A percentile compares a stretch with the other conserved stretches of the same genome.
Conservation (phyloP, 139 green algal genomes). For the Closterium sp. region DNA sequence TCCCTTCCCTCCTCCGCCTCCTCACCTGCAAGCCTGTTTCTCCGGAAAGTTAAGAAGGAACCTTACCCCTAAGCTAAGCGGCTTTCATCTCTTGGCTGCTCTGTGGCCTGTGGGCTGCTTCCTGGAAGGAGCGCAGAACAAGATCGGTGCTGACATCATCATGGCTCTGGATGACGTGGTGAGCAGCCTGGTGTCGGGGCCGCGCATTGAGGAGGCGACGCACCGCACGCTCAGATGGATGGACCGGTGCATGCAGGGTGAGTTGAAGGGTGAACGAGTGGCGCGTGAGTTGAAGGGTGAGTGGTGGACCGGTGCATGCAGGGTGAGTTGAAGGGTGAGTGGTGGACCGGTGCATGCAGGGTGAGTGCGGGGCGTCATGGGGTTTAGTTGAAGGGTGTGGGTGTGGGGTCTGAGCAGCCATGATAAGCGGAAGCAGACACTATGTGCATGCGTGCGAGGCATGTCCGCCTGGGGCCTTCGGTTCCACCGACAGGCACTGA, state of each 20-base stretch:
- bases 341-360: background rate
- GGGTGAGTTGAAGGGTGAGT: background rate
- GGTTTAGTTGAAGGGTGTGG: too few species aligned
- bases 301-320: background rate
- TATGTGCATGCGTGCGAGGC: too few species aligned
- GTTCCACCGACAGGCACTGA: too few species aligned
- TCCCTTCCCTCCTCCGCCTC: too few species aligned
- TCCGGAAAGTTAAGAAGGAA: too few species aligned
- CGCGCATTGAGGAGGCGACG: constrained; percentile 87
- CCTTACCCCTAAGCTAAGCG: too few species aligned
- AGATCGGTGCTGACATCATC: constrained; percentile 86
- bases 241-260: constrained; percentile 84
- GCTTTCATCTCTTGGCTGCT: too few species aligned
- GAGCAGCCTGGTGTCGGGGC: constrained; percentile 54
- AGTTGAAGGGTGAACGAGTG: background rate
- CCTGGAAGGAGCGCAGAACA: constrained; percentile 54
- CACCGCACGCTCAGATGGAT: constrained; percentile 90
- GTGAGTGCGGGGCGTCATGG: too few species aligned
- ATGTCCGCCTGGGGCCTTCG: too few species aligned
- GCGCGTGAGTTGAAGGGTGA: background rate
- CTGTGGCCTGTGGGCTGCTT: background rate
- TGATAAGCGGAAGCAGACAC: too few species aligned
- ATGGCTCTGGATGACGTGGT: constrained; percentile 98
- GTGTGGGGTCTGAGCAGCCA: too few species aligned
- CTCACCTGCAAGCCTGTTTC: too few species aligned